Percentiles rank a stretch among this genome's conserved stretches.
These are phyloP conservation scores for Monilinia vaccinii-corymbosi DNA, from an alignment of 2,329 filamentous ascomycete species.

Conservation along the genomic window DNA sequence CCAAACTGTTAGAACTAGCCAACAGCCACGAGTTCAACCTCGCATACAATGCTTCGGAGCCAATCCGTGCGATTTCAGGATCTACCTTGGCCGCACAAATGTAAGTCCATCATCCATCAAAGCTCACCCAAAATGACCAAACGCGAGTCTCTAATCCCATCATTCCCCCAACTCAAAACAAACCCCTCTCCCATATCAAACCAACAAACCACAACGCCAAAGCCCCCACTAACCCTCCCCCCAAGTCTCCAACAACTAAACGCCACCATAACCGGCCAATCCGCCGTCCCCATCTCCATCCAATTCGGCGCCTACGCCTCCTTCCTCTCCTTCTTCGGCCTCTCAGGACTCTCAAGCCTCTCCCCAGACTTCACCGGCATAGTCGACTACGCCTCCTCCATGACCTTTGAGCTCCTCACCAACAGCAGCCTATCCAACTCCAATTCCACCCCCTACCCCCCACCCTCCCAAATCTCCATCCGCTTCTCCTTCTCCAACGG, in stretches of 20 bases:
- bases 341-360: conserved; percentile 41
- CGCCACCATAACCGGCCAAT: conserved; percentile 39
- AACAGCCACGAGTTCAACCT: conserved; percentile 74
- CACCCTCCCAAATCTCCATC: conserved; percentile 41
- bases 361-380: conserved; percentile 62
- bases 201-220: not conserved
- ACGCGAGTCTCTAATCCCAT: not conserved
- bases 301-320: conserved; percentile 54
- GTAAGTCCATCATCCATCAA: conserved; percentile 9
- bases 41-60: conserved; percentile 70
- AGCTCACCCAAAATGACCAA: not conserved
- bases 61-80: conserved; percentile 49
- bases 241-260: conserved; percentile 40
- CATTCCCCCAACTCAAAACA: not conserved
- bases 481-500: conserved; percentile 56
- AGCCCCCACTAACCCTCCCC: not conserved
- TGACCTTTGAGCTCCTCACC: conserved; percentile 67
- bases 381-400: conserved; percentile 74
- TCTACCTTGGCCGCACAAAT: conserved; percentile 48
- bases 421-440: conserved; percentile 36
- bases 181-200: not conserved
- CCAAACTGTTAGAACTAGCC: conserved; percentile 63
- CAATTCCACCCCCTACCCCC: conserved; percentile 38
- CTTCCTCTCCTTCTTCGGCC: conserved; percentile 56
- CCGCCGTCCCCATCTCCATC: conserved; percentile 37